Conservation (phyloP, 805 yeast species). For the Kluyveromyces starmeri region DNA sequence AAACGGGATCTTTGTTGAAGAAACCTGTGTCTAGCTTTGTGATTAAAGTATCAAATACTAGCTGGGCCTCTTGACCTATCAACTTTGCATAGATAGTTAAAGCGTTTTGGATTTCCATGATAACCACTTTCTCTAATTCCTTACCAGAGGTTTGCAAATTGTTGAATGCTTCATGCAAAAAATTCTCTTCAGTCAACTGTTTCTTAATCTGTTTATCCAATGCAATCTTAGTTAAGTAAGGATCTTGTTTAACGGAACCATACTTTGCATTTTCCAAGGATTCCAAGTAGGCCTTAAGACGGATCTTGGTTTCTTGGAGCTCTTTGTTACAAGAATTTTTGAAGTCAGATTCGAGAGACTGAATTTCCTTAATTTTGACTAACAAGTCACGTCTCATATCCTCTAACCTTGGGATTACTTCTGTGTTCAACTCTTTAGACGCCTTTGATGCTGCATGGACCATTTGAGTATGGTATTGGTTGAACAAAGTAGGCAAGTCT, state of each 20-base stretch:
- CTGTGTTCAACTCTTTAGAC: slow-evolving; percentile 50
- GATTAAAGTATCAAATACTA: slow-evolving; percentile 56
- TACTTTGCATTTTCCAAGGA: slow-evolving; percentile 57
- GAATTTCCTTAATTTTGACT: slow-evolving; percentile 81
- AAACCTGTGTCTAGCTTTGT: slow-evolving; percentile 62
- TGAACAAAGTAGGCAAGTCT: slow-evolving; percentile 66
- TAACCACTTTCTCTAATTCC: slow-evolving; percentile 82
- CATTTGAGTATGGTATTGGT: slow-evolving; percentile 54
- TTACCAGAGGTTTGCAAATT: slow-evolving; percentile 83
- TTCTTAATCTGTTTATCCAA: slow-evolving; percentile 70
- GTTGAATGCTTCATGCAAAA: slow-evolving; percentile 77
- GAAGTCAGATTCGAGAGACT: slow-evolving; percentile 74
- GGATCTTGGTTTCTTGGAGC: slow-evolving; percentile 52
- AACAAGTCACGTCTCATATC: slow-evolving; percentile 66
- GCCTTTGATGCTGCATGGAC: slow-evolving; percentile 50
- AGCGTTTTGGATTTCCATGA: slow-evolving; percentile 77
- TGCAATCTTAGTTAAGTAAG: slow-evolving; percentile 61
- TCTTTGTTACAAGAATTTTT: slow-evolving; percentile 66
- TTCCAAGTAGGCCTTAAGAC: slow-evolving; percentile 44
- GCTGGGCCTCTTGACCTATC: slow-evolving; percentile 63
- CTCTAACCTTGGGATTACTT: slow-evolving; percentile 58
- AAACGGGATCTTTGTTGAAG: slow-evolving; percentile 64
- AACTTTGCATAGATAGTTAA: slow-evolving; percentile 62
- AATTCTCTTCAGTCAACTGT: slow-evolving; percentile 77
- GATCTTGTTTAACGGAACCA: slow-evolving; percentile 54